Evolutionary conservation across 23 red algal species (phyloP), one percentile per base, ranked within the genome.

Genomic region (Gracilariopsis chorda): DNA sequence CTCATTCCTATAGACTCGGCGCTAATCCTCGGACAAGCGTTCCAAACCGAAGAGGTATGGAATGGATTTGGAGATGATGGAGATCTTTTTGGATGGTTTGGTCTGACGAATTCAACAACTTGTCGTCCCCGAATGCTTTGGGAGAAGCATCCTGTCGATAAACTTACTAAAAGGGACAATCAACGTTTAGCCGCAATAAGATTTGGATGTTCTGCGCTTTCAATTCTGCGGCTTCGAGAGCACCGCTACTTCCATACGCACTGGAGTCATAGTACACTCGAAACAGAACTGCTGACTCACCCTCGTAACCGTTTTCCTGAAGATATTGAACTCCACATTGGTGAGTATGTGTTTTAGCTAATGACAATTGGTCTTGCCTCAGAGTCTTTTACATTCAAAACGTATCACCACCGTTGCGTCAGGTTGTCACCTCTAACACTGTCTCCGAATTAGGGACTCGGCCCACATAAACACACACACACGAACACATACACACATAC

Each of bases 21-120:
- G 16, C 19, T 72, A 59, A 49, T 89, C 28, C 49, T 89, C 1
- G 85, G 85, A 30, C 48, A 58, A 29, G 47, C 85, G 32, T 89
- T 62, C 59, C 46, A 89, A 62, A 69, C 24, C 33, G 85, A 89
- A 27, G 35, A 60, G 19, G 44, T 45, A 23, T 77, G 65, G 85
- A 21, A 61, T 48, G 85, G 85, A 41, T 77, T 89, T 11, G 85
- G 85, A 29, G 85, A 89, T 51, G 85, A 89, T 89, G 68, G 85
- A 17, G 85, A 89, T 39, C 51, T 89, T 17, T 89, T 89, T 89
- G 85, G 85, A 1, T 61, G 35, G 49, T 76, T 89, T 75, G 85
- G 85, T 11, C 23, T 89, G 21, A 62, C 69, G 0, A 89, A 89
- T 62, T n/a, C 69, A 30, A 89, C 85, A 30, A 89, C 85, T n/a